Evolutionary conservation across 2,329 filamentous ascomycete genomes (phyloP), one percentile per base, ranked within the genome.

Genomic region (Stemphylium lycopersici): DNA sequence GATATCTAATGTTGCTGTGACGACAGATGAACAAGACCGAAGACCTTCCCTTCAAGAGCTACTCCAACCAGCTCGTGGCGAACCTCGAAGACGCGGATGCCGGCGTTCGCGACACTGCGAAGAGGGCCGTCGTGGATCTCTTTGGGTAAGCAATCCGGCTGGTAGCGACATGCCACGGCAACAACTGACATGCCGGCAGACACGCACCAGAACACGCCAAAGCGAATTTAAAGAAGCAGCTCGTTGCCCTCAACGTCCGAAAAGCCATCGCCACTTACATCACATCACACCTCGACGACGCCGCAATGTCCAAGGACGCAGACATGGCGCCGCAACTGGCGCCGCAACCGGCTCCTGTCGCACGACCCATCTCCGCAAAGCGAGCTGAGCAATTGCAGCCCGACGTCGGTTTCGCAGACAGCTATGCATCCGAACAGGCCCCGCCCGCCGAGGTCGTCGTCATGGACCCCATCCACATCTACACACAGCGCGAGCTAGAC

Each of bases 61-160:
- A 96, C 72, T 92, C 96, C 1, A 89, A 90, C 2, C 83, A 84
- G 10, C 82, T 97, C 36, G 93, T 97, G 78, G 88, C 91, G 49
- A 84, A 95, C 62, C 83, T 97, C 37, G 93, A 97, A 76, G 93
- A 97, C 74, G 90, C 92, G 8, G 93, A 96, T 73, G 89, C 90
- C 44, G 88, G 87, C 76, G 92, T 97, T 61, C 87, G 93, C 72
- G 92, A 96, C 68, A 84, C 85, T 33, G 91, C 93, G 58, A 96
- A 95, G 78, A 80, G 81, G 50, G 89, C 90, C 1, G 87, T 97
- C 43, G 90, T 97, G 55, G 90, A 95, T 60, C 83, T 98, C 29
- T 97, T 97, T 77, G 85, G 83, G 89, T 91, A 78, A 48, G 33
- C 38, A 36, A n/a, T 48, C 36, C 22, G 36, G 13, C 55, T 16